Base-by-base conservation (phyloP, 2,329 filamentous ascomycete species). In the Epichloe sylvatica region DNA sequence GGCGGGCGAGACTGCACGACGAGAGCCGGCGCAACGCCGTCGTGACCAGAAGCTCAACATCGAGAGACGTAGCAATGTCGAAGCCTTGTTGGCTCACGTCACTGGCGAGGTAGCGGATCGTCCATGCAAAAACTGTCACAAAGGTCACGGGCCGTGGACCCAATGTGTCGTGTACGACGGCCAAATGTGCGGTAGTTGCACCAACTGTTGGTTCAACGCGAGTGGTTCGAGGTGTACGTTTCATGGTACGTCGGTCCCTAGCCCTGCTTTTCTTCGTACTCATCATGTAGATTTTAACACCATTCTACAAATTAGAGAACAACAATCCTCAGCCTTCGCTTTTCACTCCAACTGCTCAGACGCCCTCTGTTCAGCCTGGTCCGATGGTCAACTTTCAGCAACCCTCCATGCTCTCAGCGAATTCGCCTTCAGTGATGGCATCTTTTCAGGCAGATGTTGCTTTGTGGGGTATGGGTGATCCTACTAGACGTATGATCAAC, bases 171-270 rank as follows among this genome's bases (percentile, higher is more conserved):
- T 78, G n/a, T 73, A 77, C 21, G 72, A 74, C 45, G 76, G 77
- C 1, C 74, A 78, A 58, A 76, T 80, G 74, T 79, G 75, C 51
- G 77, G 77, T 9, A 78, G 75, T 57, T 81, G 77, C 53, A 72
- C 76, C 51, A 81, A 81, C 57, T 81, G 77, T 59, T 80, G 77
- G 77, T 80, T 76, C 61, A 81, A 81, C 50, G 77, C 77, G 7
- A 78, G 75, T 46, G 77, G 77, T 9, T 71, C 75, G 9, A 65
- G 77, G 46, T 81, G 77, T 53, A 79, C 76, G 13, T 80, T 79
- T 57, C 77, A 80, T 52, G 75, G 77, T 79, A 64, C 54, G 72
- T 60, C 35, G 8, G 17, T 45, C 9, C 9, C 25, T 11, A 34
- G 37, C 30, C 45, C 25, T 36, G 19, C 25, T 19, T 30, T 11